A percentile compares a stretch with the other conserved stretches of the same genome.
Evolutionary conservation across 2,329 filamentous ascomycete genomes (phyloP).

Genomic region (Nothophaeocryptopus gaeumannii): DNA sequence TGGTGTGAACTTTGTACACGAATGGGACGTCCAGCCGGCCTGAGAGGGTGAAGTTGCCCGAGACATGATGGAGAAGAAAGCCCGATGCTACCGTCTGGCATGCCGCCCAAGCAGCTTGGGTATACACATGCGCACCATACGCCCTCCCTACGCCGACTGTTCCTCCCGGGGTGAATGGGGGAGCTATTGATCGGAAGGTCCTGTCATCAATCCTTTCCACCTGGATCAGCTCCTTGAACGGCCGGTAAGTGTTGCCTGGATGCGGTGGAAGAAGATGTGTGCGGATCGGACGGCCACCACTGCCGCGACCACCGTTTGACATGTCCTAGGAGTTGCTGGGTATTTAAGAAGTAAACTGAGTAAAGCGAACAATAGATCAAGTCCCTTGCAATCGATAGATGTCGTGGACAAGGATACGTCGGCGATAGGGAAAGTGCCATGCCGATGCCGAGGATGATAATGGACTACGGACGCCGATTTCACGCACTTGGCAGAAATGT

Average conservation of each 20-base stretch:
- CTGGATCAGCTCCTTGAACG: constrained; percentile 42
- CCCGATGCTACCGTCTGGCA: constrained; percentile 52
- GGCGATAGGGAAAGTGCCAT: too few relatives aligned
- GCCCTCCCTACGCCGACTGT: constrained; percentile 38
- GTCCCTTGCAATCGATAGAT: background rate
- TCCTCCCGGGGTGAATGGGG: constrained; percentile 44
- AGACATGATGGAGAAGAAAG: constrained; percentile 53
- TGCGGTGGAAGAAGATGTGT: constrained; percentile 10
- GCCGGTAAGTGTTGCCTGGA: constrained; percentile 34
- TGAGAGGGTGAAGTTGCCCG: constrained; percentile 52
- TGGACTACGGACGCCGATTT: too few relatives aligned
- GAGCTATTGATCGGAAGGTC: constrained; percentile 41
- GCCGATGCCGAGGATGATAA: too few relatives aligned
- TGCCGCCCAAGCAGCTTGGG: constrained; percentile 57
- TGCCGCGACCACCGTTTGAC: constrained; percentile 7
- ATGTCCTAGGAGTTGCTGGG: background rate
- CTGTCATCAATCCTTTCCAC: constrained; percentile 41
- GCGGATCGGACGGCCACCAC: constrained; percentile 15
- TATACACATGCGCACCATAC: constrained; percentile 57
- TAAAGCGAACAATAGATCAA: too few relatives aligned
- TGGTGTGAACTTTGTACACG: constrained; percentile 50
- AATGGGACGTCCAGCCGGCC: constrained; percentile 50
- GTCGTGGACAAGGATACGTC: background rate
- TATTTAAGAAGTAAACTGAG: too few relatives aligned
- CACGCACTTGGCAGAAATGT: too few relatives aligned